Evolutionary conservation across 371 early-diverging fungal species (phyloP).

Genomic region (Mucor indicus): DNA sequence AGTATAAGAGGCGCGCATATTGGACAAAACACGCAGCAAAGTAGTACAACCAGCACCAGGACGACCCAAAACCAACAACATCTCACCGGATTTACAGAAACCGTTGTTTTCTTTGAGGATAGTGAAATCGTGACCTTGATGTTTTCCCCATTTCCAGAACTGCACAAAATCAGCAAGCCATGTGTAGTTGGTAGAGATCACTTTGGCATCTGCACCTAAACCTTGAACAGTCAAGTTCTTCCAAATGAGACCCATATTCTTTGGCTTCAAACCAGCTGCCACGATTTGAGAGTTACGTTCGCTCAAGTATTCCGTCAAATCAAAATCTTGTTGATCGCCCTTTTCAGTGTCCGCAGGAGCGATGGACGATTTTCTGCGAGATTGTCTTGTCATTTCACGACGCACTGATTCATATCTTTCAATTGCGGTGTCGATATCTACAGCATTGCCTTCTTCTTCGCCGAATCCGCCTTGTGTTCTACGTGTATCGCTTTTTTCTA

Average conservation of each 20-base stretch:
- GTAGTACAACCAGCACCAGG: slow-evolving; percentile 76
- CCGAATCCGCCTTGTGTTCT: slow-evolving; percentile 28
- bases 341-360: neutral
- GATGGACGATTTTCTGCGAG: slow-evolving; percentile 9
- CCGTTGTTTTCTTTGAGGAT: slow-evolving; percentile 42
- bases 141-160: slow-evolving; percentile 29
- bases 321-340: slow-evolving; percentile 11
- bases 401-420: slow-evolving; percentile 30
- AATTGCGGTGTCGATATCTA: slow-evolving; percentile 35
- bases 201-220: slow-evolving; percentile 31
- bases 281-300: slow-evolving; percentile 14
- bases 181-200: slow-evolving; percentile 15
- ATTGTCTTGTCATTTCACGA: slow-evolving; percentile 37
- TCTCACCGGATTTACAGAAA: slow-evolving; percentile 60
- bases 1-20: slow-evolving; percentile 60
- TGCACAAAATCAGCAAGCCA: slow-evolving; percentile 3
- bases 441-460: slow-evolving; percentile 37
- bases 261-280: slow-evolving; percentile 38
- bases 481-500: slow-evolving; percentile 5
- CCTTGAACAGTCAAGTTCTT: slow-evolving; percentile 39
- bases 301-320: slow-evolving; percentile 18
- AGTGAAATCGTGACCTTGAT: slow-evolving; percentile 26
- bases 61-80: slow-evolving; percentile 71
- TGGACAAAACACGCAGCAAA: slow-evolving; percentile 61
- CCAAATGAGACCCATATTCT: slow-evolving; percentile 49